A percentile compares a stretch with the other conserved stretches of the same genome.
phyloP scores from a whole-genome alignment of 2,329 filamentous ascomycete genomes.

The Diaporthe sp. region DNA sequence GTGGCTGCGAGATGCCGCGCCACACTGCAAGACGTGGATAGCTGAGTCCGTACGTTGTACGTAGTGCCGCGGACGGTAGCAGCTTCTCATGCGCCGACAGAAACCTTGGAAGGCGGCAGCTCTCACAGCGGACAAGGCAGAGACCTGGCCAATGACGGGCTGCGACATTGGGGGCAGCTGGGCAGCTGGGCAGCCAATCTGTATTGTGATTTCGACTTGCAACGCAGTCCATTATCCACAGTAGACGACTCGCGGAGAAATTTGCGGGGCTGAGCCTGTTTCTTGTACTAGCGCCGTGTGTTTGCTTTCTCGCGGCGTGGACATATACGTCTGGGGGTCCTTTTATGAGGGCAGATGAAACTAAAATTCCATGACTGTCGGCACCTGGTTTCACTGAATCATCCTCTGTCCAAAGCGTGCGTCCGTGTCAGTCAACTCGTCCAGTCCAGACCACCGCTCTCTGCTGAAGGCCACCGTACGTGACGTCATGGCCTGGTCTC shows the following conservation, averaged over 20 bases:
- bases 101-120: background rate
- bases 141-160: background rate
- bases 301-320: background rate
- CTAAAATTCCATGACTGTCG: background rate
- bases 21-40: background rate
- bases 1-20: background rate
- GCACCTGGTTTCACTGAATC: background rate
- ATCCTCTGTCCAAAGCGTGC: background rate
- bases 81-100: background rate
- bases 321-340: background rate
- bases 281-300: slow-evolving; percentile 14
- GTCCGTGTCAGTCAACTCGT: background rate
- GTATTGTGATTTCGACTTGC: background rate
- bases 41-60: no score
- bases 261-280: slow-evolving; percentile 23
- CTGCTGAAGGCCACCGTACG: background rate
- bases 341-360: background rate
- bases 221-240: slow-evolving; percentile 4
- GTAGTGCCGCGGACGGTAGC: background rate
- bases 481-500: slow-evolving; percentile 34
- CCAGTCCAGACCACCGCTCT: background rate
- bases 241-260: slow-evolving; percentile 10
- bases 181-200: background rate
- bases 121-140: background rate
- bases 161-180: background rate